Base-by-base conservation (phyloP, 2,329 filamentous ascomycete species). In the Cytospora schulzeri region DNA sequence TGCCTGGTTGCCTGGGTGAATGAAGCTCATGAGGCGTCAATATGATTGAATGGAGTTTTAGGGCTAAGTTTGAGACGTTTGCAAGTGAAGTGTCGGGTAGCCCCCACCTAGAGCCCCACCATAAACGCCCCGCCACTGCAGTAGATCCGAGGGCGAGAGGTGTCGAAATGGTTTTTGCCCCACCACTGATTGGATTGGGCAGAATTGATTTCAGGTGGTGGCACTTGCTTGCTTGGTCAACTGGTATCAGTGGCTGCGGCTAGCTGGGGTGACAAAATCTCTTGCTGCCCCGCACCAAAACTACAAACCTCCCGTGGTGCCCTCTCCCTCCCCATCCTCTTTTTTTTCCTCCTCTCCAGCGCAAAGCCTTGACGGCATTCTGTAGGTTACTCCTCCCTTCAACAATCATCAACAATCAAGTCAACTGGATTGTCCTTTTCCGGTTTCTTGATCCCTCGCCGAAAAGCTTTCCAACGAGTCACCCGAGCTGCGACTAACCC, bases 331-430 rank as follows among this genome's bases (percentile, higher is more conserved):
- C 59, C 65, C 51, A 54, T 54, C 53, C 58, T 61, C 52, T 60
- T 57, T 67, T 65, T 63, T 60, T 66, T 62, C 64, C 55, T 65
- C 51, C 55, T 62, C 62, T 60, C 62, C 57, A 66, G 65, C 64
- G 57, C 62, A 66, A 45, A 66, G 65, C 65, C 65, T 66, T 64
- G 65, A 66, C 65, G 65, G 65, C 65, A 67, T 65, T 56, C 57
- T 67, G 65, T 67, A 65, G 29, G 65, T 67, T 33, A 17, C 38
- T 51, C 54, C 45, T 31, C 26, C 57, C 22, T 19, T 52, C 24
- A 48, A 19, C 45, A 55, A 15, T 24, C 53, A 11, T 7, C 14
- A 48, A 41, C 8, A 31, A 22, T 24, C 19, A n/a, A 33, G 54
- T 41, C 11, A 52, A 26, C 54, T 57, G 31, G 48, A 52, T 29